Conservation (phyloP, 768 basidiomycete genomes). For the Leccinellum luteum region DNA sequence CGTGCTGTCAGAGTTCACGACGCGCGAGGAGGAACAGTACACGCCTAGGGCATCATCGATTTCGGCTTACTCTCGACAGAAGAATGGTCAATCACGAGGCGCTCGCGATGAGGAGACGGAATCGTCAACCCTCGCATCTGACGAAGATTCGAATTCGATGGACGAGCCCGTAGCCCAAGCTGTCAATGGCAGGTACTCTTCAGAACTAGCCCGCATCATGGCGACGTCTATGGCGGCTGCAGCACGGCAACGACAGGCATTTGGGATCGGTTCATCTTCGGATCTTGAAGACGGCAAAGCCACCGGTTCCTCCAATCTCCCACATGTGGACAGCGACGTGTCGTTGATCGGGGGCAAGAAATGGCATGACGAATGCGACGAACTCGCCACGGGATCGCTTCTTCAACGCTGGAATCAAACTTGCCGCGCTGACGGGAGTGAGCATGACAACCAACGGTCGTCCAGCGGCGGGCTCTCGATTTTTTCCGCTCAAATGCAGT, state of each 20-base stretch:
- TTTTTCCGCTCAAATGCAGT: constrained; percentile 10
- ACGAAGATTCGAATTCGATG: constrained; percentile 12
- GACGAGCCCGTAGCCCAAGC: not conserved
- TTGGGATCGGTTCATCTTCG: constrained; percentile 49
- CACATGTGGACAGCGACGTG: constrained; percentile 46
- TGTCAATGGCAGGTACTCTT: constrained; percentile 42
- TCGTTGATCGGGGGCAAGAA: constrained; percentile 41
- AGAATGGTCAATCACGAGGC: not conserved
- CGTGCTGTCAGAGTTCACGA: constrained; percentile 3
- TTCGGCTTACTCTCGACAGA: constrained; percentile 5
- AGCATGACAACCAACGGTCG: not conserved
- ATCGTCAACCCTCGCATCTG: constrained; percentile 15
- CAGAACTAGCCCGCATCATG: constrained; percentile 51
- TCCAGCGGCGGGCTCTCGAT: constrained; percentile 11
- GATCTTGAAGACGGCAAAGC: constrained; percentile 2
- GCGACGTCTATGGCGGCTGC: constrained; percentile 35
- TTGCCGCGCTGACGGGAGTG: not conserved
- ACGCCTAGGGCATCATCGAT: constrained; percentile 16
- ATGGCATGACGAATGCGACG: constrained; percentile 39
- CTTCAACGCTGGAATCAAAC: constrained; percentile 17
- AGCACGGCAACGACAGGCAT: constrained; percentile 46
- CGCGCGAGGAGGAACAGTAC: constrained; percentile 16
- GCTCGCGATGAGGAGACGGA: constrained; percentile 7
- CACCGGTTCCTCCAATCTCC: constrained; percentile 7
- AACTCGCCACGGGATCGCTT: constrained; percentile 32